Conservation (phyloP, 805 yeast genomes). For the Allodekkera sacchari region DNA sequence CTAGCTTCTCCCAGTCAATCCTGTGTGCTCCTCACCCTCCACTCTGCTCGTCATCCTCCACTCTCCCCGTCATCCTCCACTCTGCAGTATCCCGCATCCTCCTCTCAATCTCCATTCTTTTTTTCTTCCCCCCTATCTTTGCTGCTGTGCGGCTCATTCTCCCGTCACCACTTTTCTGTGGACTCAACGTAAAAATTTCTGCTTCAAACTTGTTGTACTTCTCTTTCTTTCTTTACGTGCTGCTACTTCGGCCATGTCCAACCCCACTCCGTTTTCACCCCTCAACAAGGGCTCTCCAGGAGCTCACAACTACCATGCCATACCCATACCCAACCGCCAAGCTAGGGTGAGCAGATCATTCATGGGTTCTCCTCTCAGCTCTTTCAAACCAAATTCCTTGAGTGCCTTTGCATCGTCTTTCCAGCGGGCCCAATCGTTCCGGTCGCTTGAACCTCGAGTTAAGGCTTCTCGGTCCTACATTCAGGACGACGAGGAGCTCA, state of each 20-base stretch:
- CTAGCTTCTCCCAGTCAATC: too few relatives aligned
- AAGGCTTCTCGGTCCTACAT: slow-evolving; percentile 59
- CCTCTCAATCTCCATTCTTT: too few relatives aligned
- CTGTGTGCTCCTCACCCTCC: too few relatives aligned
- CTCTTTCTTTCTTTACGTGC: not conserved
- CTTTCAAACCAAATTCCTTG: slow-evolving; percentile 33
- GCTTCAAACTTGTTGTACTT: too few relatives aligned
- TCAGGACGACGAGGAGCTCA: slow-evolving; percentile 51
- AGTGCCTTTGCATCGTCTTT: slow-evolving; percentile 74
- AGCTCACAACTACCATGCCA: slow-evolving; percentile 10
- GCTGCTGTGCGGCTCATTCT: too few relatives aligned
- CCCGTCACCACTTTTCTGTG: too few relatives aligned
- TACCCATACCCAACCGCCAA: slow-evolving; percentile 18
- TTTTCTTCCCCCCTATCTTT: too few relatives aligned
- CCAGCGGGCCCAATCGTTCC: slow-evolving; percentile 67
- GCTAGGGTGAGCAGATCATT: slow-evolving; percentile 3
- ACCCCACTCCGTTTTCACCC: not conserved
- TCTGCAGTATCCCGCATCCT: too few relatives aligned
- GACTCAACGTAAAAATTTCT: too few relatives aligned
- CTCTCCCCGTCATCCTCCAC: too few relatives aligned
- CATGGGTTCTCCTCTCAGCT: slow-evolving; percentile 4
- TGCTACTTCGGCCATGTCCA: not conserved
- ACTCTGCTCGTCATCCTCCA: too few relatives aligned
- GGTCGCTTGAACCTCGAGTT: slow-evolving; percentile 46
- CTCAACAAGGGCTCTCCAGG: not conserved